Evolutionary conservation across 73 alveolate species (phyloP).

Genomic region (Blepharisma stoltei): DNA sequence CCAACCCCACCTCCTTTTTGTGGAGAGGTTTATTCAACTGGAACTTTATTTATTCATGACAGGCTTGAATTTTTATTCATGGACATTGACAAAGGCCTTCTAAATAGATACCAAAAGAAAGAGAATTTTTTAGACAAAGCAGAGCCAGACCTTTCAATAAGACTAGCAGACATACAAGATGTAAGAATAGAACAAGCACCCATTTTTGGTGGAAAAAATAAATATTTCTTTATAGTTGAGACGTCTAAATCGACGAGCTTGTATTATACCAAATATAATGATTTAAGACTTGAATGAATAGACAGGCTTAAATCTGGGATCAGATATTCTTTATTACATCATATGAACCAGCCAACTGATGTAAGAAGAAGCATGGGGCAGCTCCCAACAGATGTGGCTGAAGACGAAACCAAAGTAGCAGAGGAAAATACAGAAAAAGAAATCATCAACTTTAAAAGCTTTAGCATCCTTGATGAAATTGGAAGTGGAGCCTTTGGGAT

Average conservation of each 20-base stretch:
- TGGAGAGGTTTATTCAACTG: background rate
- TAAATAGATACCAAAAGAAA: background rate
- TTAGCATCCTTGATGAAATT: slow-evolving; percentile 41
- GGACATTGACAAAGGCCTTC: slow-evolving; percentile 2
- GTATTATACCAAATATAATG: background rate
- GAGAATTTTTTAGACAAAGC: slow-evolving; percentile 5
- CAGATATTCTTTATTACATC: too few relatives aligned
- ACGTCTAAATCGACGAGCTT: background rate
- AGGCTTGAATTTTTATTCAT: background rate
- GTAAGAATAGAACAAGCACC: background rate
- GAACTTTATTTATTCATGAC: background rate
- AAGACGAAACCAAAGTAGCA: background rate
- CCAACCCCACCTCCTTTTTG: background rate
- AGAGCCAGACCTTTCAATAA: background rate
- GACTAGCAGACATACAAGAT: background rate
- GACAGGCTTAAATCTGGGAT: background rate
- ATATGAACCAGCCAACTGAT: too few relatives aligned
- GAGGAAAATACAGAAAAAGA: background rate
- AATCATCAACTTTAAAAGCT: background rate
- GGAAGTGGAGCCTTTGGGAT: slow-evolving; percentile 87
- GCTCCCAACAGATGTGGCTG: background rate
- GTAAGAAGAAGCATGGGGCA: too few relatives aligned
- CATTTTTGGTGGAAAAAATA: background rate
- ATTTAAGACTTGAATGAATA: background rate
- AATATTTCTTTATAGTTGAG: background rate